Evolutionary conservation across 2,329 filamentous ascomycete species (phyloP), one percentile per base, ranked within the genome.

Genomic region (Hymenoscyphus infarciens): DNA sequence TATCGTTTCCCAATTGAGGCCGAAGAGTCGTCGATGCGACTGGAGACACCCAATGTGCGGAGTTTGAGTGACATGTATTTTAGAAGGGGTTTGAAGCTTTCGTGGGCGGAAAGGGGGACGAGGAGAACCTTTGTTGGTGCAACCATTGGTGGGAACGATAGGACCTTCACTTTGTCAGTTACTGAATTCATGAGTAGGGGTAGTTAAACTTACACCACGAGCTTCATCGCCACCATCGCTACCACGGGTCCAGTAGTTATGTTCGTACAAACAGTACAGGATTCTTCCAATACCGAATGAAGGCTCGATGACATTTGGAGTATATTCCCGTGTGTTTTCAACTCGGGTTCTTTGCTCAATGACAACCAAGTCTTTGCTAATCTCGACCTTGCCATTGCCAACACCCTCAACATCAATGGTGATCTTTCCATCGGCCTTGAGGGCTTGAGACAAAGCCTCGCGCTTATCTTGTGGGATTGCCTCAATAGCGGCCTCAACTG

Each of bases 211-310:
- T 87, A 94, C 92, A 77, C 90, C 89, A 75, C 93, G 90, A 60
- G 92, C 88, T 76, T 95, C 92, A 69, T 94, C 90, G 66, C 85
- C 87, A 68, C 87, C 88, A 59, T 87, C 84, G 64, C 75, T 82
- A 61, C 75, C 82, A 67, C 95, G 90, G 60, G 88, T 91, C 94
- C 95, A 99, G 84, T 93, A 99, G 75, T 85, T 87, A 79, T 99
- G 95, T 80, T 99, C 95, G 74, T 96, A 90, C 72, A 99, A 80
- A 64, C 90, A 88, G 81, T 97, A 98, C 63, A 98, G 81, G 66
- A 98, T 97, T 71, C 94, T 87, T 64, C 94, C 95, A 73, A 98
- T 96, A 81, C 94, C 94, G 72, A 98, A 99, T 0, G 94, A 98
- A 1, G 94, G 95, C 80, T 99, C 95, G 70, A 98, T 96, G 56